Base-by-base conservation (phyloP, 352 stramenopile genomes). In the Phytophthora chlamydospora region DNA sequence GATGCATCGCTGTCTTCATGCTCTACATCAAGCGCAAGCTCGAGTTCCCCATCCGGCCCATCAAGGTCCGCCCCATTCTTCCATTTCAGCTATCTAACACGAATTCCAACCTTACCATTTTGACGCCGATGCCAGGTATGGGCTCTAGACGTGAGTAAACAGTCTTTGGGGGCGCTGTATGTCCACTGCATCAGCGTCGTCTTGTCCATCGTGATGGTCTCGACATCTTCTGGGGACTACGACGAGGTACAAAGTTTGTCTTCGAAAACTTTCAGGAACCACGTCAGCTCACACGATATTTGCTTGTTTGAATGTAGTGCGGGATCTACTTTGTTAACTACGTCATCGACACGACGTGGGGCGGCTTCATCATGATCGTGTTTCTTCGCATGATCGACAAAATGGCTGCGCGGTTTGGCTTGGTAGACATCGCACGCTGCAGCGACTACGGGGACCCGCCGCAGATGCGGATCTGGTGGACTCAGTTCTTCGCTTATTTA, bases 1-100 rank as follows among this genome's bases (percentile, higher is more conserved):
- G 62, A 5, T 49, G 75, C 17, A 78, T 73, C 10, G 77, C 80
- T 2, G 43, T 92, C 4, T 69, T 86, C 62, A 68, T 92, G 38
- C 70, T 92, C 47, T 90, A 81, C 64, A 78, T 91, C 68, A 92
- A 92, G 68, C 76, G 83, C 52, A 86, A 91, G 57, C 73, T 91
- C 45, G 85, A 92, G 71, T 80, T 75, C 12, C 81, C 81, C 31
- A 88, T 87, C 53, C 78, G 81, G 0, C 78, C 78, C 12, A 57
- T 93, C 10, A 80, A 77, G 43, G 77, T 84, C 14, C 13, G 50
- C 31, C 11, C 24, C 6, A 3, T 11, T 16, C 11, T 40, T 43
- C 16, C 17, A 27, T n/a, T n/a, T 32, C 6, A 2, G n/a, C n/a
- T n/a, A n/a, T n/a, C n/a, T 48, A 0, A 16, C 1, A 4, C 33